phyloP scores from a whole-genome alignment of 1,139 yeast species.

The Blastobotrys apis region DNA sequence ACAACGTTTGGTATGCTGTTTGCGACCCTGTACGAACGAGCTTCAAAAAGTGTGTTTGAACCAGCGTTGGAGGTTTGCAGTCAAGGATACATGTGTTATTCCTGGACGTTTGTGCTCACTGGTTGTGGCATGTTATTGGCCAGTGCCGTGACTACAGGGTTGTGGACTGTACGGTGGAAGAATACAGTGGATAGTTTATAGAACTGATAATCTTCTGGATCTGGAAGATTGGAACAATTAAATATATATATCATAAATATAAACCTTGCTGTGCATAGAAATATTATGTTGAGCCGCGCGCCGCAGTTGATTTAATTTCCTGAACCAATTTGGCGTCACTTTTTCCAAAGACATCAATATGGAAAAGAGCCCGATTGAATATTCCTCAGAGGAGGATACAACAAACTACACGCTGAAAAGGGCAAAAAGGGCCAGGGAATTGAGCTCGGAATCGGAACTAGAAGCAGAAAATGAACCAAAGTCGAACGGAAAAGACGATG shows the following conservation, averaged over 20 bases:
- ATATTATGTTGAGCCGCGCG: too few species aligned
- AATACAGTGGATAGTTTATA: slow-evolving; percentile 6
- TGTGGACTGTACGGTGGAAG: slow-evolving; percentile 14
- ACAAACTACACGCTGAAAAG: too few species aligned
- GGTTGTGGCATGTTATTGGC: slow-evolving; percentile 24
- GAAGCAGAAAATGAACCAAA: too few species aligned
- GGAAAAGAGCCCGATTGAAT: background rate
- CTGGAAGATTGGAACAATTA: too few species aligned
- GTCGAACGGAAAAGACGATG: too few species aligned
- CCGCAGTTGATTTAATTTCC: too few species aligned
- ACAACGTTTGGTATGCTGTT: slow-evolving; percentile 65
- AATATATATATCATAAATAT: too few species aligned
- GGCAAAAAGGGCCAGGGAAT: too few species aligned
- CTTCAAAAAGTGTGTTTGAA: slow-evolving; percentile 5
- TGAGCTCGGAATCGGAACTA: too few species aligned
- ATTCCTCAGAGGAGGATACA: background rate
- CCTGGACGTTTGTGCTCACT: slow-evolving; percentile 24
- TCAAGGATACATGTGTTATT: slow-evolving; percentile 27
- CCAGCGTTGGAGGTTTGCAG: slow-evolving; percentile 14
- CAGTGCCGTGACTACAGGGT: slow-evolving; percentile 14
- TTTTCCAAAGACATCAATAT: background rate
- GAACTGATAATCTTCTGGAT: too few species aligned
- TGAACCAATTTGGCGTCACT: too few species aligned
- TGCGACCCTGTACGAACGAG: slow-evolving; percentile 58
- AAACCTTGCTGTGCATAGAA: too few species aligned